phyloP scores from a whole-genome alignment of 1,139 yeast genomes.

The Candida pseudoviswanathii region DNA sequence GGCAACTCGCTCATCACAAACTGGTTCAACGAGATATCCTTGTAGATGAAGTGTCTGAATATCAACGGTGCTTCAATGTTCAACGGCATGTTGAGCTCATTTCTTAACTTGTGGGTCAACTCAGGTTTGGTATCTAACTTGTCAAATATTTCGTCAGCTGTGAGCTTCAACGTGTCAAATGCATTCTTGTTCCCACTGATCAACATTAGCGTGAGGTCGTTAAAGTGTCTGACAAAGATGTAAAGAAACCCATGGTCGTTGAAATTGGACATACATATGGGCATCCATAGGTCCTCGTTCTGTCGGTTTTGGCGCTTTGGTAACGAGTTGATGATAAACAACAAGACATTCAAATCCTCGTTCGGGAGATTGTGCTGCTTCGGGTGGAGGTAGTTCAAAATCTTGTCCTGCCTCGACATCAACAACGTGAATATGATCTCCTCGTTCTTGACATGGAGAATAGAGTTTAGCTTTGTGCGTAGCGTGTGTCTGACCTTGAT shows the following conservation, averaged over 20 bases:
- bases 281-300: conserved; percentile 85
- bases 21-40: conserved; percentile 56
- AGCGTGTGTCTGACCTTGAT: conserved; percentile 36
- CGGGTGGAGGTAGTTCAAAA: conserved; percentile 38
- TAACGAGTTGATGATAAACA: conserved; percentile 30
- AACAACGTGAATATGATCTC: conserved; percentile 41
- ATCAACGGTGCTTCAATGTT: conserved; percentile 11
- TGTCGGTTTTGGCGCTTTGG: conserved; percentile 16
- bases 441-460: conserved; percentile 10
- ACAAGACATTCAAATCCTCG: conserved; percentile 34
- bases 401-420: conserved; percentile 21
- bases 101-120: conserved; percentile 39
- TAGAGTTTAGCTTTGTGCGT: conserved; percentile 29
- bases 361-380: conserved; percentile 34
- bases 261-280: conserved; percentile 88
- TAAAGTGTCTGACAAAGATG: conserved; percentile 69
- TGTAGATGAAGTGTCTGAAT: conserved; percentile 79
- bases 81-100: conserved; percentile 26
- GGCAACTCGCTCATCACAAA: conserved; percentile 33
- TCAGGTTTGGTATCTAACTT: conserved; percentile 38
- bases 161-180: conserved; percentile 71
- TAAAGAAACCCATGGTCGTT: conserved; percentile 86
- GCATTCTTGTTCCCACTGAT: conserved; percentile 83
- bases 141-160: conserved; percentile 55
- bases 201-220: conserved; percentile 60